Evolutionary conservation across 1,139 yeast genomes (phyloP), one percentile per base, ranked within the genome.

Genomic region (Arxiozyma telluris): DNA sequence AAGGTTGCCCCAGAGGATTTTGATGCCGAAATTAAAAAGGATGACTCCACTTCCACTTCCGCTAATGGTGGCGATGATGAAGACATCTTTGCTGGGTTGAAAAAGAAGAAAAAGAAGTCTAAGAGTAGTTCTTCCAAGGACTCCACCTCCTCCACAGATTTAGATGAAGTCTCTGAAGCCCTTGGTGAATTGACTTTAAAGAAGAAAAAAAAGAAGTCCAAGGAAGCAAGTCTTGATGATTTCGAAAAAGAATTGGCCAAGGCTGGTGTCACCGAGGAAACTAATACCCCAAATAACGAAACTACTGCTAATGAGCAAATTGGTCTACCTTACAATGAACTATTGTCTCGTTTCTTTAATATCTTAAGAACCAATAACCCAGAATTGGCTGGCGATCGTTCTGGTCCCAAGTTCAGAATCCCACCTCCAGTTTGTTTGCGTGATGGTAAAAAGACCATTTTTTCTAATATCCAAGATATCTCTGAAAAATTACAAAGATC

Each of bases 391-490:
- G 97, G 98, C 64, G 97, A 93, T 70, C 84, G 95, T 73, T 79
- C 90, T 48, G 95, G 96, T 50, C 83, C 90, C 54, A 91, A 91
- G 74, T 87, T 91, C 76, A 87, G 94, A 79, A 91, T 93, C 65
- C 98, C 98, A 54, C 98, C 98, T 53, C 99, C 99, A 59, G 79
- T 86, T 60, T 93, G 96, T 72, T 87, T 86, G 73, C 90, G 98
- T 77, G 99, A 93, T 76, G 98, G 98, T 73, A 94, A 93, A 76
- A 94, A 91, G 81, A 89, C 98, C 11, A 81, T 91, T 68, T 93
- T 94, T 71, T 91, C 96, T 65, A 93, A 93, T 72, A 91, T 93
- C 60, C 96, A 91, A 76, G 96, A 88, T 68, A 93, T 93, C 64
- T 82, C 96, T 61, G 88, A 89, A 64, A 93, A 91, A 57, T 80